Percentiles rank a stretch among this genome's conserved stretches.
phyloP scores from a whole-genome alignment of 2,329 filamentous ascomycete species.

The Colletotrichum agaves region DNA sequence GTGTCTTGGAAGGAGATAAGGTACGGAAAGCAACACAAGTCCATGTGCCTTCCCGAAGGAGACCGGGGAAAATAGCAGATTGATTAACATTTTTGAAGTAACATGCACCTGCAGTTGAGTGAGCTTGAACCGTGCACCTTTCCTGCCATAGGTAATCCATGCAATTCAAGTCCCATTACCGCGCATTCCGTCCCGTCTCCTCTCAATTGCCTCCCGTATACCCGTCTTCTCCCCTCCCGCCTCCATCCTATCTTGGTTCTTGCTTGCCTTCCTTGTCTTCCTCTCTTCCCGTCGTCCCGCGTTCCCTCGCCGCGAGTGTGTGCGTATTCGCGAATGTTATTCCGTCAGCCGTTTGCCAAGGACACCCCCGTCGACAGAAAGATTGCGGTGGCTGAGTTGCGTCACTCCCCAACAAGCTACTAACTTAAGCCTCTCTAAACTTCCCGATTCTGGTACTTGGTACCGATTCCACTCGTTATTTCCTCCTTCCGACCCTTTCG shows the following conservation, averaged over 20 bases:
- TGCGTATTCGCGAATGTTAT: neutral
- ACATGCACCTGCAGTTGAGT: neutral
- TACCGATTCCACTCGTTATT: conserved; percentile 66
- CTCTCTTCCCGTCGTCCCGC: neutral
- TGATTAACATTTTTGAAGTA: neutral
- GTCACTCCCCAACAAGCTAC: conserved; percentile 12
- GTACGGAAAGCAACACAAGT: neutral
- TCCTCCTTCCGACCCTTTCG: conserved; percentile 19
- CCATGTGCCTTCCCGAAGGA: neutral
- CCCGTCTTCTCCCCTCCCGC: conserved; percentile 3
- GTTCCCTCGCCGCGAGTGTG: neutral
- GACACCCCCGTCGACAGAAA: conserved; percentile 19
- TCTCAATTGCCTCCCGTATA: conserved; percentile 14
- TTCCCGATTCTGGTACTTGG: conserved; percentile 54
- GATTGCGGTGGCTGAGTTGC: conserved; percentile 22
- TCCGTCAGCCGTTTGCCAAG: neutral
- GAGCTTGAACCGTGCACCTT: conserved; percentile 27
- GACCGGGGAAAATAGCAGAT: neutral
- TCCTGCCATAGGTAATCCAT: conserved; percentile 1
- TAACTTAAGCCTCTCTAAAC: conserved; percentile 8
- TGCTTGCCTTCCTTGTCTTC: conserved; percentile 14
- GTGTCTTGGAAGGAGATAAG: neutral
- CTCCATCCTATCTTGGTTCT: conserved; percentile 25
- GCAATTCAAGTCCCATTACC: conserved; percentile 20
- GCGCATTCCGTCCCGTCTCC: conserved; percentile 28